Evolutionary conservation across 495 filamentous ascomycete genomes (phyloP), one percentile per base, ranked within the genome.

Genomic region (Aspergillus kassunensis): DNA sequence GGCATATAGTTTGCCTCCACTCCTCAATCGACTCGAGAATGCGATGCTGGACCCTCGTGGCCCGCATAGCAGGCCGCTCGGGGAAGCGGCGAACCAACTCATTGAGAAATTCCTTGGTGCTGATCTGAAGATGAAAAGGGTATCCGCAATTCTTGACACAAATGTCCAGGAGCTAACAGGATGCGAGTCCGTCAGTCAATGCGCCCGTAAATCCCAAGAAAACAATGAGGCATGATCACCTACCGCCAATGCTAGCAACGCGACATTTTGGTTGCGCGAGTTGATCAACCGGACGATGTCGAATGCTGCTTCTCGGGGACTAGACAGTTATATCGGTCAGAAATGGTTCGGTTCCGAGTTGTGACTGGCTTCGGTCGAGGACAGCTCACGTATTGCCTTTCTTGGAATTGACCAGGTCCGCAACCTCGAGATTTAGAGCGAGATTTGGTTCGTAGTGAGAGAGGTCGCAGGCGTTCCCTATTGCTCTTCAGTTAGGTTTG

Each of bases 101-200:
- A 75, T 97, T 98, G 50, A 98, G 81, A 62, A 98, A 97, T 60
- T 98, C 93, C 68, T 98, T 98, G 50, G 93, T 97, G 67, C 87
- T 89, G 68, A 98, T 97, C 72, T 98, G 93, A 33, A 98, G 84
- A 55, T 98, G 93, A 70, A 98, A 98, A 15, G 95, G 90, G 71
- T 98, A 98, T 60, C 93, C 93, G 82, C 93, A 98, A 70, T 98
- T 98, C 74, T 98, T 98, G 67, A 97, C 93, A 68, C 91, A 97
- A 42, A 97, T 97, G 65, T 98, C 93, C 63, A 98, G 86, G 46
- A 98, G 84, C 80, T 86, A 65, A 45, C 44, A 30, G n/a, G 44
- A 71, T 65, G 35, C 31, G 33, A 37, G 11, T 13, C 23, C 31
- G 66, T 72, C 47, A 72, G 64, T 52, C 35, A 42, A 43, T 55